Percentiles rank a stretch among this genome's conserved stretches.
phyloP scores from a whole-genome alignment of 1,139 yeast species.

The Hemisphaericaspora xylanilytica region DNA sequence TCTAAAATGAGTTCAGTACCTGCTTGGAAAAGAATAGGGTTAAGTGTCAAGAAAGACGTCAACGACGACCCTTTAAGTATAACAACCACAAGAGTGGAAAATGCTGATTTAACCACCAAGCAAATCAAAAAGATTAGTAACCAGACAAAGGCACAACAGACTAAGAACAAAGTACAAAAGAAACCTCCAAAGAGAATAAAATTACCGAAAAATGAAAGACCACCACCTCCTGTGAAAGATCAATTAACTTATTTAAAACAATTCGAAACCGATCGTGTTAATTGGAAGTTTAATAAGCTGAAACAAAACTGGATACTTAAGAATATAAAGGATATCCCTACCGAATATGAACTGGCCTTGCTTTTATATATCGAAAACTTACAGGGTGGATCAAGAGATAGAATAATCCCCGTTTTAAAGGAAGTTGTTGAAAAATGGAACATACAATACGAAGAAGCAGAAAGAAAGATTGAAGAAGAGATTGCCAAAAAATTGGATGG shows the following conservation, averaged over 20 bases:
- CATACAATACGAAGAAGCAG: constrained; percentile 40
- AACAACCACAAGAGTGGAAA: constrained; percentile 40
- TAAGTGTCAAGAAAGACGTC: constrained; percentile 50
- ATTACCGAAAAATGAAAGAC: constrained; percentile 69
- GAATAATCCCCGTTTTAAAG: constrained; percentile 54
- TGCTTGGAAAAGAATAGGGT: constrained; percentile 89
- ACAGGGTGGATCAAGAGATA: constrained; percentile 68
- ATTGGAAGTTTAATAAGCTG: constrained; percentile 93
- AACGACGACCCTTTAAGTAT: constrained; percentile 42
- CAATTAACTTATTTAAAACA: constrained; percentile 74
- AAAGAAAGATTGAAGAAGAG: constrained; percentile 36
- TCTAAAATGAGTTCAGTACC: constrained; percentile 44
- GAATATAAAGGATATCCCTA: constrained; percentile 57
- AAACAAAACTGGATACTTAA: constrained; percentile 91
- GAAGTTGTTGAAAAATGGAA: constrained; percentile 59
- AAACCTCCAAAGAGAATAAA: constrained; percentile 75
- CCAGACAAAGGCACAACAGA: constrained; percentile 30
- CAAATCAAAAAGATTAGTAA: constrained; percentile 43
- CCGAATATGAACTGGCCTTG: constrained; percentile 55
- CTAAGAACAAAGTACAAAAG: constrained; percentile 25
- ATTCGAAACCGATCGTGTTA: constrained; percentile 54
- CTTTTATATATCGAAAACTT: constrained; percentile 60
- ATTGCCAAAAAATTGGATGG: constrained; percentile 23
- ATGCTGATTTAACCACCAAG: constrained; percentile 45
- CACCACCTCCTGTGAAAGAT: constrained; percentile 78